Conservation (phyloP, 2,329 filamentous ascomycete genomes). For the Sclerotinia sclerotiorum region DNA sequence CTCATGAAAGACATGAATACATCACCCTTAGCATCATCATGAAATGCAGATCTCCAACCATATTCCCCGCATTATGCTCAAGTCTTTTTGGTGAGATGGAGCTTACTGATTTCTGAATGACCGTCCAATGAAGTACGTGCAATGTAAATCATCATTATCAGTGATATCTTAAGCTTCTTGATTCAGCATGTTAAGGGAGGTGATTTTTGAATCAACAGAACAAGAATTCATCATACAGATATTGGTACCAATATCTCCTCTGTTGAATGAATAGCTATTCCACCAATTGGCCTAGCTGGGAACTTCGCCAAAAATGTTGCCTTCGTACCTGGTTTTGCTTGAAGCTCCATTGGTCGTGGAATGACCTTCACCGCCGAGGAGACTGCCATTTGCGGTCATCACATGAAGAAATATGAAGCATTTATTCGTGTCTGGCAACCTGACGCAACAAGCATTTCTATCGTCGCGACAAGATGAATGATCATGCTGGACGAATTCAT, state of each 20-base stretch:
- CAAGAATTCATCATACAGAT: not conserved
- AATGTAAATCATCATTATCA: constrained; percentile 24
- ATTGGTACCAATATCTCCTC: not conserved
- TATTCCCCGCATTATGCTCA: constrained; percentile 24
- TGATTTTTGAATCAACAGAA: not conserved
- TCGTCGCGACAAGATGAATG: not conserved
- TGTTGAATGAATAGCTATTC: not conserved
- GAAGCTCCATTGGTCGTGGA: not conserved
- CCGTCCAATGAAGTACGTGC: constrained; percentile 26
- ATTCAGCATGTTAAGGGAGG: constrained; percentile 25
- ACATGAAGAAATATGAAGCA: constrained; percentile 7
- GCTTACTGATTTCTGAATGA: constrained; percentile 21
- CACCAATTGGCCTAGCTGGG: not conserved
- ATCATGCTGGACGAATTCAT: not conserved
- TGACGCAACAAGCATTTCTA: not conserved
- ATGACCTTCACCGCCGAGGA: not conserved
- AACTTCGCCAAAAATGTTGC: not conserved
- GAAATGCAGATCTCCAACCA: not conserved
- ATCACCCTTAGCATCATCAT: not conserved
- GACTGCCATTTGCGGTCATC: not conserved
- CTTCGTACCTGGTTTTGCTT: not conserved
- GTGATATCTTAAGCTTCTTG: constrained; percentile 21
- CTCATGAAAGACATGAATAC: constrained; percentile 17
- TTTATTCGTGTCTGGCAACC: not conserved
- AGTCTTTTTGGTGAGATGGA: constrained; percentile 21